A percentile compares a stretch with the other conserved stretches of the same genome.
Conservation (phyloP, 306 rosid species). For the Carpinus fangiana region DNA sequence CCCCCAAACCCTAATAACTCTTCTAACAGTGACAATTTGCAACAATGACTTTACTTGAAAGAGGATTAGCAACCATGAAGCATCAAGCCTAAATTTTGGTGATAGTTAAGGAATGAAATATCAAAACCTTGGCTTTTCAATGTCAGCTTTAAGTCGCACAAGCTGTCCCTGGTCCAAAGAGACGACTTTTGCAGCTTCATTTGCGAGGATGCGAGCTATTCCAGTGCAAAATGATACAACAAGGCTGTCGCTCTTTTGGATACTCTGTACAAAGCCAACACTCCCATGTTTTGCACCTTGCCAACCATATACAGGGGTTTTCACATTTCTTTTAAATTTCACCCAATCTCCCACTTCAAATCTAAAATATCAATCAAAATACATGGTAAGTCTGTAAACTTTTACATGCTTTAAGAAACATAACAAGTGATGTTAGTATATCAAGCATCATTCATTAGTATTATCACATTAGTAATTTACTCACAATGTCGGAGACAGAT, state of each 20-base stretch:
- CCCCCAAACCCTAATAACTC: too few species aligned
- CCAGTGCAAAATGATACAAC: slow-evolving; percentile 92
- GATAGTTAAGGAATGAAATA: slow-evolving; percentile 6
- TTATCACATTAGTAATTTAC: slow-evolving; percentile 17
- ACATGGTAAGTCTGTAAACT: neutral
- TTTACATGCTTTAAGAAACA: neutral
- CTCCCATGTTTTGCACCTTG: slow-evolving; percentile 78
- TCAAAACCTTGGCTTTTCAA: slow-evolving; percentile 82
- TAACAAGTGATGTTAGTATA: slow-evolving; percentile 1
- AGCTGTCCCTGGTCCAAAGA: slow-evolving; percentile 95
- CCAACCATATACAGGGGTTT: slow-evolving; percentile 85
- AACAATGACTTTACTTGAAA: neutral
- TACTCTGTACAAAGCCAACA: slow-evolving; percentile 91
- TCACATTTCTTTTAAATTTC: slow-evolving; percentile 73
- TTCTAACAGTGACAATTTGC: neutral
- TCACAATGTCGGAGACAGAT: slow-evolving; percentile 78
- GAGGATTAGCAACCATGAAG: slow-evolving; percentile 13
- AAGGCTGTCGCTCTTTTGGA: slow-evolving; percentile 68
- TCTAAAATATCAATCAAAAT: slow-evolving; percentile 39
- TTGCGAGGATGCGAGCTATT: slow-evolving; percentile 69
- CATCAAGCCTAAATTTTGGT: neutral
- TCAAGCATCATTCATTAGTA: neutral
- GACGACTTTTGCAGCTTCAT: slow-evolving; percentile 85
- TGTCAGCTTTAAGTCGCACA: slow-evolving; percentile 79
- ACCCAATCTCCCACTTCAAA: slow-evolving; percentile 93